Percentiles rank a stretch among this genome's conserved stretches.
phyloP scores from a whole-genome alignment of 2,329 filamentous ascomycete genomes.

The Sclerotinia minor region DNA sequence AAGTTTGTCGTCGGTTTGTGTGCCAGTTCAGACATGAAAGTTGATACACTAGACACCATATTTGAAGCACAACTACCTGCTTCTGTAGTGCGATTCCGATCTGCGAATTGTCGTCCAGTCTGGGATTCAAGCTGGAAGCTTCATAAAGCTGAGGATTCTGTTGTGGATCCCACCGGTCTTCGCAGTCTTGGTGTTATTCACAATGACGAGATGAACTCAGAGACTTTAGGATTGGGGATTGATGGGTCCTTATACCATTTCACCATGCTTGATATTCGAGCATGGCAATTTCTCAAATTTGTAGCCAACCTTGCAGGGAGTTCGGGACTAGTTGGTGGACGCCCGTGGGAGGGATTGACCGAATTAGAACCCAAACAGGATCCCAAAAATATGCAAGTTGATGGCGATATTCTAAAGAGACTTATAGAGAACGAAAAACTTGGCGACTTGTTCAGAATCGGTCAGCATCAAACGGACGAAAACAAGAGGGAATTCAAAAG shows the following conservation, averaged over 20 bases:
- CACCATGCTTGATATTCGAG: constrained; percentile 59
- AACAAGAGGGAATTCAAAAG: constrained; percentile 33
- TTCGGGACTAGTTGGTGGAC: constrained; percentile 52
- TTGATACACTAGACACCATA: constrained; percentile 43
- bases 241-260: constrained; percentile 72
- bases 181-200: not conserved
- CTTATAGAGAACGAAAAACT: constrained; percentile 52
- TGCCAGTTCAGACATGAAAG: constrained; percentile 36
- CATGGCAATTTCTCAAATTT: constrained; percentile 70
- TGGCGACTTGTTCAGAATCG: constrained; percentile 45
- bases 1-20: constrained; percentile 40
- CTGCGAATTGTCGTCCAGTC: constrained; percentile 49
- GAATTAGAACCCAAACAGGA: constrained; percentile 45
- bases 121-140: constrained; percentile 36
- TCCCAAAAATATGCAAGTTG: constrained; percentile 59
- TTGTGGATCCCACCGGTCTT: not conserved
- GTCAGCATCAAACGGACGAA: constrained; percentile 21
- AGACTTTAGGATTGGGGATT: constrained; percentile 64
- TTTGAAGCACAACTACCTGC: constrained; percentile 58
- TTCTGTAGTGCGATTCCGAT: constrained; percentile 58
- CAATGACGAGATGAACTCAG: constrained; percentile 33
- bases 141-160: not conserved
- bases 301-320: constrained; percentile 66
- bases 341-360: constrained; percentile 42
- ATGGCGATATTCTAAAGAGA: constrained; percentile 64